Percentiles rank a stretch among this genome's conserved stretches.
phyloP scores from a whole-genome alignment of 148 eudicot genomes.

The Heliosperma pusillum region DNA sequence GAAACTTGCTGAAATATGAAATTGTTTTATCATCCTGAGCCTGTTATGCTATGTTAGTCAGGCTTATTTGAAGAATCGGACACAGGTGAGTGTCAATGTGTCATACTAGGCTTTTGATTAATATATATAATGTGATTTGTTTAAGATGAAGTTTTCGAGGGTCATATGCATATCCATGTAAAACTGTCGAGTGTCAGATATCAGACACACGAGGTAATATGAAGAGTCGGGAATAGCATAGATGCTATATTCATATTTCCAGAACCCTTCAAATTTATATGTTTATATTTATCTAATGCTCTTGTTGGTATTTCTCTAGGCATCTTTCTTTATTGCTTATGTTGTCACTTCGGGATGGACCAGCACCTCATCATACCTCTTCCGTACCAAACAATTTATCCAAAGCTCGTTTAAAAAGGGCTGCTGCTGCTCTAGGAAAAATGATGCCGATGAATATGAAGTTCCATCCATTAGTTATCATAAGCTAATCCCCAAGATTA shows the following conservation, averaged over 20 bases:
- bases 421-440: constrained; percentile 35
- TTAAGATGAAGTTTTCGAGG: too few species aligned
- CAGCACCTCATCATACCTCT: constrained; percentile 54
- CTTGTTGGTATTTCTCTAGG: constrained; percentile 34
- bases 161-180: too few species aligned
- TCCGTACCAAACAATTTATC: constrained; percentile 44
- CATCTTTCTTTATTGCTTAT: constrained; percentile 70
- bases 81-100: neutral
- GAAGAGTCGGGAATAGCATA: too few species aligned
- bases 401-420: constrained; percentile 39
- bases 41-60: too few species aligned
- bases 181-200: too few species aligned
- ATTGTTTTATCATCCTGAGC: neutral
- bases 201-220: too few species aligned
- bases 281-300: neutral
- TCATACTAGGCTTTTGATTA: too few species aligned
- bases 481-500: constrained; percentile 51
- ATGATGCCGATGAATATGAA: constrained; percentile 31
- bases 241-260: too few species aligned
- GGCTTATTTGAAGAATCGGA: too few species aligned
- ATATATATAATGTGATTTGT: too few species aligned
- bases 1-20: neutral
- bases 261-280: neutral
- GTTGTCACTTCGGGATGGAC: constrained; percentile 79
- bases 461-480: constrained; percentile 50